Base-by-base conservation (phyloP, 495 filamentous ascomycete species). In the Xylaria intraflava region DNA sequence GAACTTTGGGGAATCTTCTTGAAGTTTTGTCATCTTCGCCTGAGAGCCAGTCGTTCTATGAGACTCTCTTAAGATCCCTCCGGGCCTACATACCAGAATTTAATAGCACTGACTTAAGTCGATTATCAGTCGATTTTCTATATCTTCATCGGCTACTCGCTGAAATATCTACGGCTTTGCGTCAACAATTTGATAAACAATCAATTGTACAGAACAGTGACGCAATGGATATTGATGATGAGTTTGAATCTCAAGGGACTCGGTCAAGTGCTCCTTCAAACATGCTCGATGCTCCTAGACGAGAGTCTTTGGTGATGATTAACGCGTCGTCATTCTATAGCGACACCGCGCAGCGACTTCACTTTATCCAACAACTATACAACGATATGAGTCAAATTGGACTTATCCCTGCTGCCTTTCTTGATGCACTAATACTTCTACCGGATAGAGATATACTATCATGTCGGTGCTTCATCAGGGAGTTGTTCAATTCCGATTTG, bases 161-260 rank as follows among this genome's bases (percentile, higher is more conserved):
- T 19, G 70, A 71, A 40, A 33, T 80, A 5, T 76, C 74, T 1
- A 46, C 60, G 24, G 58, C 70, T 2, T 69, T 88, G 22, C 77
- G 80, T 30, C 69, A 70, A 17, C 73, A 60, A 35, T 39, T 49
- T 6, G 43, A 48, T 6, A 61, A 56, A 24, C 64, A 64, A 33
- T 58, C 59, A 6, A 64, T 62, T 14, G 48, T 56, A 4, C 56
- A 66, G 0, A 53, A 63, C 11, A 67, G 71, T 30, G 84, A 91
- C 59, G 57, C 71, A 12, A 90, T 95, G 87, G 90, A 95, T 51
- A 62, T 95, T 20, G 90, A 95, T 57, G 81, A 85, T 46, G 79
- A 77, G 12, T 83, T 90, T 24, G 78, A 82, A 24, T 76, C 77
- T 2, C 75, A 82, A 42, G 61, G 64, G 42, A 83, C 77, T 55